These are phyloP conservation scores for Globisporangium heterothallicum DNA, from an alignment of 352 stramenopile genomes.

Conservation along the genomic window DNA sequence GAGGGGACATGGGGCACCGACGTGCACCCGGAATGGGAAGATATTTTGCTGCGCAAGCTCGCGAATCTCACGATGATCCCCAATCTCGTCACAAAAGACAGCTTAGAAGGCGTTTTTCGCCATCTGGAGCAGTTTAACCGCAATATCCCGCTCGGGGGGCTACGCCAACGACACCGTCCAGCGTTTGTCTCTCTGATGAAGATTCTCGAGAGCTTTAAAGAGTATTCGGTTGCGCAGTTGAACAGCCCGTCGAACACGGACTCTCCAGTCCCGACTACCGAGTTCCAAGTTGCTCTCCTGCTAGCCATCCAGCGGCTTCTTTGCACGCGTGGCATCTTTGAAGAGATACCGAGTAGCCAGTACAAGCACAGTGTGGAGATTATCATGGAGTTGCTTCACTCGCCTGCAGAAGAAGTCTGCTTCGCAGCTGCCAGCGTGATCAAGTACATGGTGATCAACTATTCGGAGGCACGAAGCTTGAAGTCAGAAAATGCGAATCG, in stretches of 20 bases:
- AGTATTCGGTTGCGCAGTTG: conserved; percentile 77
- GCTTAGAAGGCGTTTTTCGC: conserved; percentile 64
- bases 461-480: conserved; percentile 81
- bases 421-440: conserved; percentile 78
- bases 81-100: conserved; percentile 76
- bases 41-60: conserved; percentile 80
- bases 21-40: conserved; percentile 76
- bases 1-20: conserved; percentile 82
- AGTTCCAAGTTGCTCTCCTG: conserved; percentile 79
- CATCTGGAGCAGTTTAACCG: conserved; percentile 86
- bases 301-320: conserved; percentile 76
- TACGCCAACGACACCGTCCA: conserved; percentile 65
- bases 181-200: conserved; percentile 82
- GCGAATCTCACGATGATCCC: conserved; percentile 74
- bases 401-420: conserved; percentile 79
- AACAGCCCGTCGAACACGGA: conserved; percentile 80
- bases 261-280: conserved; percentile 68
- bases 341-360: conserved; percentile 82
- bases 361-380: conserved; percentile 83
- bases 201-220: conserved; percentile 79
- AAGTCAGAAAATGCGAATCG: conserved; percentile 84
- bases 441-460: conserved; percentile 89
- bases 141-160: conserved; percentile 70
- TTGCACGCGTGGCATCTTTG: conserved; percentile 78
- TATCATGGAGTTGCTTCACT: conserved; percentile 85